Base-by-base conservation (phyloP, 2,329 filamentous ascomycete species). In the Biscogniauxia marginata region DNA sequence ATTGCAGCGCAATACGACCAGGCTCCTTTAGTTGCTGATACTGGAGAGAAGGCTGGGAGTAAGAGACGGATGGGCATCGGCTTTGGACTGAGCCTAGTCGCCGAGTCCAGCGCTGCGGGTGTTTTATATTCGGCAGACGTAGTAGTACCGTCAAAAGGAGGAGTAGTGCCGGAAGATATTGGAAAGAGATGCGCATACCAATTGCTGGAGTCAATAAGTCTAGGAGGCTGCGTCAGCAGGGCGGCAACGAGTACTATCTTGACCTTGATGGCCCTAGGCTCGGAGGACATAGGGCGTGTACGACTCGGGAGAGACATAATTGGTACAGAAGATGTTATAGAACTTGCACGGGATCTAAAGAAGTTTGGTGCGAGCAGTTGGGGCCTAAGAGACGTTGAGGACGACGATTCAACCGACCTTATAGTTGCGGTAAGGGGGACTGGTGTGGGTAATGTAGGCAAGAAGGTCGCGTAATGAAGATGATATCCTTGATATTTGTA, bases 221-320 rank as follows among this genome's bases (percentile, higher is more conserved):
- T 87, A 65, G 93, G 93, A 9, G 95, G 95, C 1, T 96, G 91
- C 70, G 89, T 90, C 3, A 88, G 86, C 52, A 80, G 79, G 13
- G 82, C 88, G 3, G 89, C 91, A 2, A 86, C 87, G 4, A 79
- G 84, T 3, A 93, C 88, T 0, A 82, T 96, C 62, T 74, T 99
- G 52, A 90, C 87, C 18, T 79, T 99, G 60, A 99, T 99, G 95
- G 91, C 93, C 30, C 98, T 99, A 95, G 95, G 95, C 0, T 91
- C 89, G 1, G 95, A 98, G 71, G 95, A 99, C 73, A 92, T 99
- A 13, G 95, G 95, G 4, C 84, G 95, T 57, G 73, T 99, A 63
- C 84, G 90, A 60, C 71, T 99, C 56, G 91, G 93, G 25, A 87
- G 85, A 65, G 89, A 93, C 48, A 85, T 97, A 0, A 75, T 98